These are phyloP conservation scores for Gelatoporia subvermispora DNA, from an alignment of 768 basidiomycete species.

Conservation along the genomic window DNA sequence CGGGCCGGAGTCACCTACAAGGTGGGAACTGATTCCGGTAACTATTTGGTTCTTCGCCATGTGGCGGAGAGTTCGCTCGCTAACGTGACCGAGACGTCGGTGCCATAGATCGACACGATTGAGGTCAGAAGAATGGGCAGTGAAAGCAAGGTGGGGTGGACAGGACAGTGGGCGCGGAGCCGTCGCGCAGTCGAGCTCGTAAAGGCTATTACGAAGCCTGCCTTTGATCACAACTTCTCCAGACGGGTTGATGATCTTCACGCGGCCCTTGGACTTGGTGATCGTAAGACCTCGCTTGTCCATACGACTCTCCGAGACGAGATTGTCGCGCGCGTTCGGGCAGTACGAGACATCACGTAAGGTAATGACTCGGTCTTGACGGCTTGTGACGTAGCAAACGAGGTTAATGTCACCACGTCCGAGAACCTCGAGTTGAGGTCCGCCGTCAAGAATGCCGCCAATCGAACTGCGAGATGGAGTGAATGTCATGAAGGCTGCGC, in stretches of 20 bases:
- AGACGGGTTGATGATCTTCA: not conserved
- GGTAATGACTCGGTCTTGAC: not conserved
- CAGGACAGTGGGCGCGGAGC: not conserved
- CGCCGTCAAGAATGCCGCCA: not conserved
- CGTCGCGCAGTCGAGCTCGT: not conserved
- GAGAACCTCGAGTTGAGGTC: not conserved
- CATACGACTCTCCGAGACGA: not conserved
- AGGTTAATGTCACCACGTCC: not conserved
- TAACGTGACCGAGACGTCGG: no score
- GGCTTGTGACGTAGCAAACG: not conserved
- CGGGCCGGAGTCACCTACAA: no score
- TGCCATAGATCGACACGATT: no score
- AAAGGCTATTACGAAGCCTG: not conserved
- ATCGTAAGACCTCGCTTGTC: not conserved
- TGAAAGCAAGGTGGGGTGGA: no score
- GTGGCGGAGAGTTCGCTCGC: no score
- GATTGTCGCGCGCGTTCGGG: not conserved
- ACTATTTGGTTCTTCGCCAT: no score
- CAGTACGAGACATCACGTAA: not conserved
- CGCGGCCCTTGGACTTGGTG: not conserved
- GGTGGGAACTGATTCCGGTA: no score
- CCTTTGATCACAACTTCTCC: not conserved
- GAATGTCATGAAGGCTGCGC: not conserved
- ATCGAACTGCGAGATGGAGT: not conserved
- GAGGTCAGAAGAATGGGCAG: no score